Evolutionary conservation across 768 basidiomycete genomes (phyloP).

Genomic region (Russula griseocarnosa): DNA sequence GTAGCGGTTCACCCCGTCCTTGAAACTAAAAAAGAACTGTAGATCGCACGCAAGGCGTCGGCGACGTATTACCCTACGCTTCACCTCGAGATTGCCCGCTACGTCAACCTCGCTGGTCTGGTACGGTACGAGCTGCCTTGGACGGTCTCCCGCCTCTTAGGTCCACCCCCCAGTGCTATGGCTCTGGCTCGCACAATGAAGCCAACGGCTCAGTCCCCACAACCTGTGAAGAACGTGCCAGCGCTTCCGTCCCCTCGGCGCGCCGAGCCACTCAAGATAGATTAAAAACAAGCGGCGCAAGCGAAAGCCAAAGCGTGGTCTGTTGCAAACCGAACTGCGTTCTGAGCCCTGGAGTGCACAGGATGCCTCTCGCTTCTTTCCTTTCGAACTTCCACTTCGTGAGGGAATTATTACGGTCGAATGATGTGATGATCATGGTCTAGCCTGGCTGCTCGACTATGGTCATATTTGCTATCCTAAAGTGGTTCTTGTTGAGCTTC

Average conservation of each 20-base stretch:
- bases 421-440: slow-evolving; percentile 13
- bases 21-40: neutral
- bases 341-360: neutral
- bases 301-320: neutral
- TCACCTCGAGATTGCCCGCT: slow-evolving; percentile 90
- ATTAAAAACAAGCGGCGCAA: slow-evolving; percentile 4
- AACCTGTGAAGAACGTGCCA: slow-evolving; percentile 1
- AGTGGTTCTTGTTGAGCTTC: neutral
- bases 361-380: neutral
- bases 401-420: neutral
- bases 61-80: slow-evolving; percentile 90
- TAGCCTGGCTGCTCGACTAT: slow-evolving; percentile 16
- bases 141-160: slow-evolving; percentile 73
- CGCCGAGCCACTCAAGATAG: slow-evolving; percentile 20
- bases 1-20: neutral
- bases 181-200: slow-evolving; percentile 37
- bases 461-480: slow-evolving; percentile 15
- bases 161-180: slow-evolving; percentile 64
- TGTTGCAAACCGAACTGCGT: slow-evolving; percentile 12
- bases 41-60: slow-evolving; percentile 96
- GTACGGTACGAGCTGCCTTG: slow-evolving; percentile 79
- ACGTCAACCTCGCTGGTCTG: slow-evolving; percentile 60
- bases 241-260: slow-evolving; percentile 27
- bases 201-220: slow-evolving; percentile 4
- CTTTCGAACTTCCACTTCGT: neutral